Conservation (phyloP, 2,329 filamentous ascomycete genomes). For the Akanthomyces lecanii region DNA sequence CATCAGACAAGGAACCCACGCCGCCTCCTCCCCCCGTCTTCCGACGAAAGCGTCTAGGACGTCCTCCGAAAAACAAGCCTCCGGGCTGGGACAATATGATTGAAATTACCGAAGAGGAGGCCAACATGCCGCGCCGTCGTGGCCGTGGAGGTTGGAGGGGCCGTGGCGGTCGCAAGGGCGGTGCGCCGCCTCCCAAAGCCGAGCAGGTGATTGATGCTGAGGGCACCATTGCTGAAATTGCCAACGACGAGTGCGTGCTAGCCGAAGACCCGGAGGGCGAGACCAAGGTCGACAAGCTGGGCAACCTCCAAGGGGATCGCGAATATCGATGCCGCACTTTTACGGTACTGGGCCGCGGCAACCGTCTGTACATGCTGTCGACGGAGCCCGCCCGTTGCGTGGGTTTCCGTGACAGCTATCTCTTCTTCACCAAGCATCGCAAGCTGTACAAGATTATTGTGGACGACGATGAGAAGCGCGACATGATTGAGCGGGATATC, state of each 20-base stretch:
- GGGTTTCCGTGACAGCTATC: constrained; percentile 94
- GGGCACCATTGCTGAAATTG: constrained; percentile 84
- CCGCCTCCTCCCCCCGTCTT: constrained; percentile 59
- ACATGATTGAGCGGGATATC: constrained; percentile 91
- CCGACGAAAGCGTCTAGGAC: constrained; percentile 73
- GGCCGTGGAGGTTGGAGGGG: constrained; percentile 69
- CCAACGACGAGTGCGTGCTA: constrained; percentile 85
- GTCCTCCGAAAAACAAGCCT: constrained; percentile 79
- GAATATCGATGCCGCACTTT: constrained; percentile 97
- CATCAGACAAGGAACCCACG: constrained; percentile 47
- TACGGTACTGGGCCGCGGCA: constrained; percentile 76
- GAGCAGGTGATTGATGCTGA: constrained; percentile 90
- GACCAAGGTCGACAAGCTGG: constrained; percentile 86
- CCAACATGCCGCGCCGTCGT: constrained; percentile 57
- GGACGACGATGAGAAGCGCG: constrained; percentile 92
- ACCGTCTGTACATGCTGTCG: constrained; percentile 94
- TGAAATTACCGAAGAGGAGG: constrained; percentile 50
- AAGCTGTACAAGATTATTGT: constrained; percentile 97
- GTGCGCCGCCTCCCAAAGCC: constrained; percentile 68
- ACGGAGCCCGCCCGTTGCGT: constrained; percentile 96
- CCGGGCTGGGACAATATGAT: constrained; percentile 70
- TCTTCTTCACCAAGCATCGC: constrained; percentile 98
- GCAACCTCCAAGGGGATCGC: constrained; percentile 74
- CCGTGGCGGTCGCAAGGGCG: constrained; percentile 62
- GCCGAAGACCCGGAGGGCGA: constrained; percentile 86